These are phyloP conservation scores for Tetramitus jugosus DNA, from an alignment of 208 protist species.

Conservation along the genomic window DNA sequence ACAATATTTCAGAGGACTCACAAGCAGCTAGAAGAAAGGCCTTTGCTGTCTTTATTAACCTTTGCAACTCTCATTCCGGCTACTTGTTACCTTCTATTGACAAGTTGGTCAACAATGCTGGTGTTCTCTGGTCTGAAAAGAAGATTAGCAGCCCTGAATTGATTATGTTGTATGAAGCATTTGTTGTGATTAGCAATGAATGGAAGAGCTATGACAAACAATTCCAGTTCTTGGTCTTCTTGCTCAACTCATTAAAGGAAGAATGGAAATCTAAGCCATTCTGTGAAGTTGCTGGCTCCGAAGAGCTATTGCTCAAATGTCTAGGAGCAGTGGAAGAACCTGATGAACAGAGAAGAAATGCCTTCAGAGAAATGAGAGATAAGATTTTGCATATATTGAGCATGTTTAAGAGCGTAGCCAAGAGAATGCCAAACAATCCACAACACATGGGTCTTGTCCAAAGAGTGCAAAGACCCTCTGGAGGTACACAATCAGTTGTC, in stretches of 20 bases:
- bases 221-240: background rate
- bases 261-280: background rate
- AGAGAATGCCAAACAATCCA: background rate
- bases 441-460: background rate
- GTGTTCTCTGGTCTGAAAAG: background rate
- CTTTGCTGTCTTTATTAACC: background rate
- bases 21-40: background rate
- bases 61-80: background rate
- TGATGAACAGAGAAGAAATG: background rate
- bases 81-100: background rate
- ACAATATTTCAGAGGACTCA: background rate
- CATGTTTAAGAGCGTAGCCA: background rate
- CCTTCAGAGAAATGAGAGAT: background rate
- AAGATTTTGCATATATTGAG: background rate
- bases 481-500: background rate
- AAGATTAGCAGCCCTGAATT: background rate
- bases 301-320: background rate
- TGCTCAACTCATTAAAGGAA: background rate
- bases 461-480: too few relatives aligned
- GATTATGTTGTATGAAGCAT: background rate
- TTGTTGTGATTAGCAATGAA: slow-evolving; percentile 20
- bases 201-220: background rate
- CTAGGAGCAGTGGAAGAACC: background rate
- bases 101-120: background rate
- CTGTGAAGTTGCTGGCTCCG: background rate